Conservation (phyloP, 345 rosid genomes). For the Angophora floribunda region DNA sequence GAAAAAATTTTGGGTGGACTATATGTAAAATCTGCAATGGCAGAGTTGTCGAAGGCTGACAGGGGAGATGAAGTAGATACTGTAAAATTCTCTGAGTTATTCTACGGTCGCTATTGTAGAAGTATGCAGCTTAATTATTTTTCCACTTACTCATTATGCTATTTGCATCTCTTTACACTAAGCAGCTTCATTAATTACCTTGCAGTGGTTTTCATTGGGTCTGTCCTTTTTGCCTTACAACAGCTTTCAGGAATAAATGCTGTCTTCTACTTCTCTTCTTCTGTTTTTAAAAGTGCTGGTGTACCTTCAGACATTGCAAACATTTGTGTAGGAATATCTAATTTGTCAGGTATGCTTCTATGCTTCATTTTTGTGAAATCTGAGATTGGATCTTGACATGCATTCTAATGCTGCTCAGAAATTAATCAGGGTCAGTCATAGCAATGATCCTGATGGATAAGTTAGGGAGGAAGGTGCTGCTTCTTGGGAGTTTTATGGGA, state of each 20-base stretch:
- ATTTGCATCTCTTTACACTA: not conserved
- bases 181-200: constrained; percentile 23
- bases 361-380: not conserved
- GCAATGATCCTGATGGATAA: constrained; percentile 90
- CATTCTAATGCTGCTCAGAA: constrained; percentile 1
- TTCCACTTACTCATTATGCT: not conserved
- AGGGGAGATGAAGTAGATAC: constrained; percentile 58
- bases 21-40: constrained; percentile 69
- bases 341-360: constrained; percentile 52
- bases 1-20: constrained; percentile 76
- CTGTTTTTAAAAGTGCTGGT: constrained; percentile 85
- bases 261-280: constrained; percentile 90
- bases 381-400: not conserved
- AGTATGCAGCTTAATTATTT: constrained; percentile 22
- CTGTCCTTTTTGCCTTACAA: constrained; percentile 91
- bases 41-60: constrained; percentile 63
- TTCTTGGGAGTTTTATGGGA: constrained; percentile 84
- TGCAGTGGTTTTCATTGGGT: constrained; percentile 97
- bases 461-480: constrained; percentile 82
- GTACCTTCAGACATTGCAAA: constrained; percentile 85
- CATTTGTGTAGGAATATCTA: constrained; percentile 71
- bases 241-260: constrained; percentile 97
- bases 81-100: constrained; percentile 56
- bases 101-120: constrained; percentile 60
- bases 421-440: constrained; percentile 49